Base-by-base conservation (phyloP, 805 yeast species). In the Saccharomyces jurei region DNA sequence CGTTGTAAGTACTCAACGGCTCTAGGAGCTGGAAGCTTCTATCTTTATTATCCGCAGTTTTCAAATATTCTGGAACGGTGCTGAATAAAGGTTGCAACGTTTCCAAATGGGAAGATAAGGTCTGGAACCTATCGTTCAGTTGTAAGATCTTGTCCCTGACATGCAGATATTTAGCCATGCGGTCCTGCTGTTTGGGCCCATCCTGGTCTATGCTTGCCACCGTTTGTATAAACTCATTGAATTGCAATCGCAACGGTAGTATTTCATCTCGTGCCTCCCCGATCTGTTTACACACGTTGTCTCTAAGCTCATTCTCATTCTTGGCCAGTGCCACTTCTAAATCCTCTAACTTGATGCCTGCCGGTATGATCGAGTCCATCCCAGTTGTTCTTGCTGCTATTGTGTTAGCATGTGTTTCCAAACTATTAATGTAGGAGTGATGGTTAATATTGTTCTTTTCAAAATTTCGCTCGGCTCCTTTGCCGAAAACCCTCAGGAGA, bases 21-120 rank as follows among this genome's bases (percentile, higher is more conserved):
- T 67, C 71, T 49, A 66, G 51, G 2, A 68, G 69, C 21, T 57
- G 52, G 48, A 55, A 66, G 41, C 63, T 59, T 41, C 58, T 61
- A 17, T 57, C 52, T 4, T 59, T 55, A 31, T 64, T 53, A 21
- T 56, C 53, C 4, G 49, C 57, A 2, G 65, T 52, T 17, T 17
- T 36, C 44, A 36, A 36, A 51, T 59, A 63, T 47, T 66, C 65
- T 4, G 64, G 58, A 13, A 67, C 59, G 3, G 63, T 58, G 5
- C 62, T 62, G 31, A 68, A 63, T 41, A 67, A 50, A 10, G 69
- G 68, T 31, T 61, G 61, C 36, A 67, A 49, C 21, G 57, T 54
- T 2, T 53, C 52, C 26, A 65, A 60, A 30, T 59, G 60, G 21
- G 58, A 55, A 11, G 69, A 67, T 17, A 68, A 48, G 13, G 29